A percentile compares a stretch with the other conserved stretches of the same genome.
Evolutionary conservation across 495 filamentous ascomycete genomes (phyloP).

Genomic region (Trichoderma parareesei): DNA sequence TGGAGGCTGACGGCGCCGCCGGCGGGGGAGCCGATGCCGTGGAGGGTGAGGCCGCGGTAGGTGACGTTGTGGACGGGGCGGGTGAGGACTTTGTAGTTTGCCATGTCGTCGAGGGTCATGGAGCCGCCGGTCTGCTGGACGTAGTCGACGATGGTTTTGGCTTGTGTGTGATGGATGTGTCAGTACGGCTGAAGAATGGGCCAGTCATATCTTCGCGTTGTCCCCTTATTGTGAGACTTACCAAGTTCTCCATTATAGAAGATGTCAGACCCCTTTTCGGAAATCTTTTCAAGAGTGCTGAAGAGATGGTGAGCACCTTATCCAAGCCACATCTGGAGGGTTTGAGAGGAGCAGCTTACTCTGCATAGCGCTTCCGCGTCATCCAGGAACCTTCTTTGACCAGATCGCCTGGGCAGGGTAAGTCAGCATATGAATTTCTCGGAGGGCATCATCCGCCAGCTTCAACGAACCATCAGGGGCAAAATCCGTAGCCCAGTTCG

Average conservation of each 20-base stretch:
- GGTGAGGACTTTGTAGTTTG: constrained; percentile 56
- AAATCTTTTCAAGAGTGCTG: constrained; percentile 65
- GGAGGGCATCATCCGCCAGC: neutral
- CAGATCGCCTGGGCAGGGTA: constrained; percentile 27
- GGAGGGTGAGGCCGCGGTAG: constrained; percentile 64
- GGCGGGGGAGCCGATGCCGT: constrained; percentile 60
- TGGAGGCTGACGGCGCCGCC: constrained; percentile 65
- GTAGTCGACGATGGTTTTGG: constrained; percentile 62
- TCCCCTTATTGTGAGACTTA: constrained; percentile 11
- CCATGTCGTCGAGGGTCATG: constrained; percentile 73
- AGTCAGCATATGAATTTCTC: constrained; percentile 5
- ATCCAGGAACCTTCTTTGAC: constrained; percentile 66
- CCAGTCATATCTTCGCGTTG: neutral
- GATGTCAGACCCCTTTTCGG: constrained; percentile 54
- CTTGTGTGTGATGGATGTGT: constrained; percentile 27
- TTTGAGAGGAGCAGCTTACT: constrained; percentile 26
- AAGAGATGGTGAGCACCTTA: neutral
- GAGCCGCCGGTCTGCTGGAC: constrained; percentile 61
- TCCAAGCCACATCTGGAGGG: neutral
- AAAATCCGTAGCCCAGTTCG: constrained; percentile 48
- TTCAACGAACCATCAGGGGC: constrained; percentile 57
- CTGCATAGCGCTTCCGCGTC: constrained; percentile 67
- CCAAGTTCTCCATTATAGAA: constrained; percentile 65
- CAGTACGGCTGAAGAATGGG: neutral
- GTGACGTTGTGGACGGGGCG: constrained; percentile 55